A percentile compares a stretch with the other conserved stretches of the same genome.
Evolutionary conservation across 768 basidiomycete species (phyloP).

Genomic region (Suillus clintonianus): DNA sequence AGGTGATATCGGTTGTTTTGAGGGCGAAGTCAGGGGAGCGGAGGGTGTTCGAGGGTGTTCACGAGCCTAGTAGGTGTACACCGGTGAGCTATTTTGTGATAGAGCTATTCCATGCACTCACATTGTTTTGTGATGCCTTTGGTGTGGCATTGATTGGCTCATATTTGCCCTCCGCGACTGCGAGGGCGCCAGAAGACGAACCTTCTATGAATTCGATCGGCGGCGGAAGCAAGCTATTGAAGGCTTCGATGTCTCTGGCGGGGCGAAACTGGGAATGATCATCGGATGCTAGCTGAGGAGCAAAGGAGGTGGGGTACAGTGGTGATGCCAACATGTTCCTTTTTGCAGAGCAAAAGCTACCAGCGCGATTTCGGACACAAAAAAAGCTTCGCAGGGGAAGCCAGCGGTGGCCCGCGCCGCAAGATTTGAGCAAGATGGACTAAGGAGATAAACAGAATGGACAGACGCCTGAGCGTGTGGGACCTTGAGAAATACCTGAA

Average conservation of each 20-base stretch:
- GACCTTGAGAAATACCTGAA: constrained; percentile 1
- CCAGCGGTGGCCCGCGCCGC: constrained; percentile 6
- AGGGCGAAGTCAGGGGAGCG: constrained; percentile 24
- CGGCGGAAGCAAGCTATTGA: constrained; percentile 79
- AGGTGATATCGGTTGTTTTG: constrained; percentile 29
- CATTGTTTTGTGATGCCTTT: constrained; percentile 50
- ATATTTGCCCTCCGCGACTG: constrained; percentile 74
- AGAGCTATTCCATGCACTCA: constrained; percentile 28
- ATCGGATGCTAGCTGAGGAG: constrained; percentile 49
- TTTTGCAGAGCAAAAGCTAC: constrained; percentile 11
- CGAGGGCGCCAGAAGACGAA: constrained; percentile 74
- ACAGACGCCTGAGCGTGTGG: constrained; percentile 6
- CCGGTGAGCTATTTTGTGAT: constrained; percentile 5
- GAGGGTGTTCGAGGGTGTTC: constrained; percentile 26
- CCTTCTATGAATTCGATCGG: constrained; percentile 84
- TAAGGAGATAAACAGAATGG: constrained; percentile 15
- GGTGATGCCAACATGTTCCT: constrained; percentile 68
- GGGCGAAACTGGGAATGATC: constrained; percentile 61
- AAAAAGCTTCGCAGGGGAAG: constrained; percentile 8
- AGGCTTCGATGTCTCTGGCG: constrained; percentile 69
- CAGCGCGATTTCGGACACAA: constrained; percentile 5
- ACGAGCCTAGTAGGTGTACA: constrained; percentile 9
- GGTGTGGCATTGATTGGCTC: constrained; percentile 77
- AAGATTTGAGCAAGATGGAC: constrained; percentile 13
- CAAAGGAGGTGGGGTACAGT: constrained; percentile 55